phyloP scores from a whole-genome alignment of 768 basidiomycete genomes.

The Mycena maculata region DNA sequence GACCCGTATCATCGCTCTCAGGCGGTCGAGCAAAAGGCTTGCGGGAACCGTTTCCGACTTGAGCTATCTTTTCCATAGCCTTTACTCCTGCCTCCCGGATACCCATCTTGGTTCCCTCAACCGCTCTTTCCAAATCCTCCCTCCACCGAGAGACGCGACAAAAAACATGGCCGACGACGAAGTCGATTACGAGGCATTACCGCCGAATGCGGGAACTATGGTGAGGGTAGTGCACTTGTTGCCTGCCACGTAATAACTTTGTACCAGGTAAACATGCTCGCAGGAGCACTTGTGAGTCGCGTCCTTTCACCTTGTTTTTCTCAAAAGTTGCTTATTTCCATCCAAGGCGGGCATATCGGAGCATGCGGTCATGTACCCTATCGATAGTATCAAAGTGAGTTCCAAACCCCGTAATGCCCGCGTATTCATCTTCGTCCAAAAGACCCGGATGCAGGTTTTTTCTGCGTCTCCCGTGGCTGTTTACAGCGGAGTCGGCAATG shows the following conservation, averaged over 20 bases:
- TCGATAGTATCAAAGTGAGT: constrained; percentile 97
- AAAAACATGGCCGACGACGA: constrained; percentile 33
- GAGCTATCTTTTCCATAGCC: not conserved
- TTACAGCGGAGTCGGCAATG: constrained; percentile 91
- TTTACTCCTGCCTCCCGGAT: not conserved
- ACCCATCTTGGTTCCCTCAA: not conserved
- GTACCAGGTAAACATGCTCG: constrained; percentile 93
- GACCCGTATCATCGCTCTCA: no score
- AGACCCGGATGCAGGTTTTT: constrained; percentile 99
- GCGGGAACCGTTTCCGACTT: not conserved
- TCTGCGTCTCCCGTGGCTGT: constrained; percentile 86
- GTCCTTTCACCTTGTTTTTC: constrained; percentile 25
- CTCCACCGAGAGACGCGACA: constrained; percentile 17
- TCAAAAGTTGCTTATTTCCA: constrained; percentile 15
- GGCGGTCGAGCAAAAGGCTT: not conserved
- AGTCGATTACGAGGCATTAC: constrained; percentile 35
- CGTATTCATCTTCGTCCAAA: constrained; percentile 17
- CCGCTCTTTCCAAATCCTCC: not conserved
- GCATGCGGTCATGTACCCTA: constrained; percentile 98
- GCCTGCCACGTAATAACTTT: constrained; percentile 15
- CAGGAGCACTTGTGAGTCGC: constrained; percentile 88
- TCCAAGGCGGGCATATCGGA: constrained; percentile 96
- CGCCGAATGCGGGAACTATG: constrained; percentile 32
- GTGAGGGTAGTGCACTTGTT: constrained; percentile 7
- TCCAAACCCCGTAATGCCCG: not conserved